Evolutionary conservation across 2,329 filamentous ascomycete genomes (phyloP), one percentile per base, ranked within the genome.

Genomic region (Colletotrichum coccodes): DNA sequence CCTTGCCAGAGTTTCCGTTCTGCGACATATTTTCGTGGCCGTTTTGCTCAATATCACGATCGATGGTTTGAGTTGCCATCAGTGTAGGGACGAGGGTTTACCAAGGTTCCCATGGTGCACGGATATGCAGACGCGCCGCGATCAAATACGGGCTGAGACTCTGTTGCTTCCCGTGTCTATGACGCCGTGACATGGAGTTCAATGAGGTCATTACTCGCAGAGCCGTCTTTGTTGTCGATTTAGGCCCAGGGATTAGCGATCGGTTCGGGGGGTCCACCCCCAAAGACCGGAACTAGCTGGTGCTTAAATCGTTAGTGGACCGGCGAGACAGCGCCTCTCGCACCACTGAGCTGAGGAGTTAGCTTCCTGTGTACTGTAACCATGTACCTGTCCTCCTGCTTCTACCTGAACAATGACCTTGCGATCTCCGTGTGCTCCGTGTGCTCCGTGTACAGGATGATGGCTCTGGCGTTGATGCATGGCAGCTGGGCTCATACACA

Each of bases 11-110:
- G 12, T 52, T 64, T 23, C 64, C 59, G 49, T 68, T 68, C 28
- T 64, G 64, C 42, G 68, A 44, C 68, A 70, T 70, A 21, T 16
- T 64, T 11, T 50, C 21, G 34, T n/a, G 30, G 34, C 42, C 30
- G 66, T 66, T 69, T n/a, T 58, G 61, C 54, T 66, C 61, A 36
- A 69, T 56, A 30, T 69, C 66, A 46, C 61, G 54, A 38, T 65
- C 47, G 2, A 42, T 40, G 12, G 49, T 34, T 30, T 49, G 49
- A 30, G 32, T 44, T 36, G 57, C 66, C 54, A 60, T 69, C n/a
- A 36, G 18, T 12, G 18, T 18, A 36, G 38, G 14, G 23, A 34
- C 23, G 28, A 1, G 16, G 32, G 18, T 26, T 46, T 57, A 11
- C 26, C 38, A 16, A 3, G 11, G 4, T 23, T 12, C 14, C 8